Conservation (phyloP, 2,329 filamentous ascomycete species). For the Hortaea werneckii region DNA sequence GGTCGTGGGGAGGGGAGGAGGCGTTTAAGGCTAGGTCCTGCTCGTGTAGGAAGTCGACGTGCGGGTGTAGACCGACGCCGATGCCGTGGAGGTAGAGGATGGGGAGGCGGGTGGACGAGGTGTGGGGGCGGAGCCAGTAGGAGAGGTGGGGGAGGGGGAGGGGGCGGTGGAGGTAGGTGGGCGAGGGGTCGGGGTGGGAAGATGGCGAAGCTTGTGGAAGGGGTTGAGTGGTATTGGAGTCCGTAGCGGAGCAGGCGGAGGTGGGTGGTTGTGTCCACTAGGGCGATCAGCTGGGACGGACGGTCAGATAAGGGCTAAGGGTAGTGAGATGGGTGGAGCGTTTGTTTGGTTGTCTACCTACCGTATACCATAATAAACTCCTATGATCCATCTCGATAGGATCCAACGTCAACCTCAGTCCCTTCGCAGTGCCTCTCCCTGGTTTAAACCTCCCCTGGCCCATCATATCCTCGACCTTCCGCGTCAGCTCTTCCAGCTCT, state of each 20-base stretch:
- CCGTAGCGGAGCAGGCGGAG: slow-evolving; percentile 14
- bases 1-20: slow-evolving; percentile 31
- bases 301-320: background rate
- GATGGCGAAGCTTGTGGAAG: slow-evolving; percentile 30
- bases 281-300: slow-evolving; percentile 34
- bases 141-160: slow-evolving; percentile 44
- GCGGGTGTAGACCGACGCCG: slow-evolving; percentile 56
- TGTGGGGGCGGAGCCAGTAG: slow-evolving; percentile 60
- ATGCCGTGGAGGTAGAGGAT: slow-evolving; percentile 63
- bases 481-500: slow-evolving; percentile 48
- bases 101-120: slow-evolving; percentile 46
- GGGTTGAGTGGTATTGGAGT: slow-evolving; percentile 15
- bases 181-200: slow-evolving; percentile 51
- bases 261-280: slow-evolving; percentile 39
- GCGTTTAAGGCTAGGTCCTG: slow-evolving; percentile 31
- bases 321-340: no score
- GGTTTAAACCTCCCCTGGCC: slow-evolving; percentile 38
- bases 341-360: background rate
- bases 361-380: slow-evolving; percentile 52
- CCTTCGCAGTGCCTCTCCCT: slow-evolving; percentile 47
- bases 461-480: slow-evolving; percentile 43
- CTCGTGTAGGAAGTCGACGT: slow-evolving; percentile 46
- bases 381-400: slow-evolving; percentile 50
- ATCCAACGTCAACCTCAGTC: slow-evolving; percentile 58
- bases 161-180: slow-evolving; percentile 30